phyloP scores from a whole-genome alignment of 345 rosid species.

The Passiflora organensis region DNA sequence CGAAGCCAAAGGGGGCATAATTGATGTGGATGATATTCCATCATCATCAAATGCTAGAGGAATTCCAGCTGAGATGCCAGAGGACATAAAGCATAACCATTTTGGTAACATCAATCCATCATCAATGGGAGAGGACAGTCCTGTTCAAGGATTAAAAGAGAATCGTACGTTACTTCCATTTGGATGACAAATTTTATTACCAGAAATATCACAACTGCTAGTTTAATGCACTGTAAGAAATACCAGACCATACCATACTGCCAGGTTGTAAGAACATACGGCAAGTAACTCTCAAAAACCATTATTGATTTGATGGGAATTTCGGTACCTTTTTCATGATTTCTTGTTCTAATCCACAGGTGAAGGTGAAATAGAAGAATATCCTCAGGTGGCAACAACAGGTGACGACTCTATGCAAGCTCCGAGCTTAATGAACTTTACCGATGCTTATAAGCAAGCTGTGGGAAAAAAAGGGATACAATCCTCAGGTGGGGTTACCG shows the following conservation, averaged over 20 bases:
- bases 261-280: too few relatives aligned
- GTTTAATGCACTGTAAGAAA: too few relatives aligned
- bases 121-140: constrained; percentile 1
- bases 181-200: not conserved
- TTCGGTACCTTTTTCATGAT: too few relatives aligned
- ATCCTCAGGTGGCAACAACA: constrained; percentile 20
- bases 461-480: constrained; percentile 56
- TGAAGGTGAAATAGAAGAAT: constrained; percentile 26
- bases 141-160: constrained; percentile 35
- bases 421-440: constrained; percentile 59
- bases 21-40: not conserved
- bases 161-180: constrained; percentile 38
- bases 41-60: not conserved
- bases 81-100: constrained; percentile 3
- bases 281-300: too few relatives aligned
- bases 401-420: too few relatives aligned
- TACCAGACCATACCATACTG: too few relatives aligned
- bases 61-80: not conserved
- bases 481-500: constrained; percentile 48
- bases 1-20: constrained; percentile 9
- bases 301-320: too few relatives aligned
- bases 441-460: constrained; percentile 78
- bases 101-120: constrained; percentile 20
- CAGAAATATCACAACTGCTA: not conserved
- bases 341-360: constrained; percentile 33